These are phyloP conservation scores for Pseudocercospora macadamiae DNA, from an alignment of 2,329 filamentous ascomycete genomes.

Conservation along the genomic window DNA sequence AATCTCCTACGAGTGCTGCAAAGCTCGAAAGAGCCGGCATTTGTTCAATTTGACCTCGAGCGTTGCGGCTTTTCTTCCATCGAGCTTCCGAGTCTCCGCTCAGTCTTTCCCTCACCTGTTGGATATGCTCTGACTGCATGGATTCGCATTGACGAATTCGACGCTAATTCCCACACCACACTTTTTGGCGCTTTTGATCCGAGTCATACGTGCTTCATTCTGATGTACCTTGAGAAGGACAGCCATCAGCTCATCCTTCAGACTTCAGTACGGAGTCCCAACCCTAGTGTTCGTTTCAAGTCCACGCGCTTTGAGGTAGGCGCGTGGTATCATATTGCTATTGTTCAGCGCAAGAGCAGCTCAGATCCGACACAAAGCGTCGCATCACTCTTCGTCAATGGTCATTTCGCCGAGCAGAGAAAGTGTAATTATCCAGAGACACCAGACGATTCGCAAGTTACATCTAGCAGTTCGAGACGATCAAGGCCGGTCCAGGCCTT, in stretches of 20 bases:
- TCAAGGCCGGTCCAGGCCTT: conserved; percentile 78
- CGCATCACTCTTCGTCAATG: conserved; percentile 87
- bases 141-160: conserved; percentile 86
- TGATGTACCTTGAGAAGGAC: conserved; percentile 92
- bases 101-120: conserved; percentile 76
- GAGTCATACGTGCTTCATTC: conserved; percentile 88
- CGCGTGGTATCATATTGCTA: conserved; percentile 89
- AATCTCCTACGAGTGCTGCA: conserved; percentile 76
- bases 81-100: conserved; percentile 83
- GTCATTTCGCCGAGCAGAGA: conserved; percentile 89
- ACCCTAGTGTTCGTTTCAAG: conserved; percentile 93
- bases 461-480: conserved; percentile 44
- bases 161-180: conserved; percentile 83
- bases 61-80: conserved; percentile 85
- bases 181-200: conserved; percentile 94
- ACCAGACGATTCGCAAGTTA: conserved; percentile 57
- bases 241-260: conserved; percentile 94
- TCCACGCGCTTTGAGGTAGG: conserved; percentile 73
- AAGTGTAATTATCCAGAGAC: conserved; percentile 84
- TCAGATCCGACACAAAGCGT: conserved; percentile 35
- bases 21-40: conserved; percentile 74
- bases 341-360: conserved; percentile 69
- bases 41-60: conserved; percentile 92
- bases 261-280: conserved; percentile 83
- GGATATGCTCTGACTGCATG: conserved; percentile 92